Conservation (phyloP, 257 asterid genomes). For the Handroanthus guayacan region DNA sequence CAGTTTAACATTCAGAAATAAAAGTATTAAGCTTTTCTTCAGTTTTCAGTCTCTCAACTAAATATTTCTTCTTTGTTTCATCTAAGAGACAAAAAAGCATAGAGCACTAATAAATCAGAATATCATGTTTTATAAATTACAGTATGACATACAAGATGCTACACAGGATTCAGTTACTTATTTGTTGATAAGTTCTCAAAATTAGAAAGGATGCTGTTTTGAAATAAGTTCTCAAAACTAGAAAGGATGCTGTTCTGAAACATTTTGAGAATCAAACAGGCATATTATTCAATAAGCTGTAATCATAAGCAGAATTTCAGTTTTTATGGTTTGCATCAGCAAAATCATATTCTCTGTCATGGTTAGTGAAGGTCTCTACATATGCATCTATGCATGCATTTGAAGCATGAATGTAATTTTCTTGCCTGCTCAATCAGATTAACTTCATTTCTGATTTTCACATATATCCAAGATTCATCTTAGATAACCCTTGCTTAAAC, state of each 20-base stretch:
- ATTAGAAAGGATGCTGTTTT: conserved; percentile 1
- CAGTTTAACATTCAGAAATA: background rate
- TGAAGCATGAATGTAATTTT: conserved; percentile 11
- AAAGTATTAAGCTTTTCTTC: background rate
- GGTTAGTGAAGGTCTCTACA: background rate
- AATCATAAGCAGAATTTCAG: background rate
- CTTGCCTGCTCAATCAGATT: background rate
- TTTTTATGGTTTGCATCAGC: conserved; percentile 5
- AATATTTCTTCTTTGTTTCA: background rate
- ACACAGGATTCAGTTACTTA: background rate
- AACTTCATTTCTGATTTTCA: conserved; percentile 1
- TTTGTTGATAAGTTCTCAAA: background rate
- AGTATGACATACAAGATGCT: conserved; percentile 6
- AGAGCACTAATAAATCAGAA: conserved; percentile 11
- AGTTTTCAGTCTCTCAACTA: background rate
- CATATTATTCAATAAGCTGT: background rate
- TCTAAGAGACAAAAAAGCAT: background rate
- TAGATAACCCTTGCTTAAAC: conserved; percentile 1
- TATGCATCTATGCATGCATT: background rate
- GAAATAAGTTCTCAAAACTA: background rate
- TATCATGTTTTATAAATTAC: background rate
- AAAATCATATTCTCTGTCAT: background rate
- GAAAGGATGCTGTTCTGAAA: background rate
- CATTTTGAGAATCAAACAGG: background rate
- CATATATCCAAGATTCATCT: background rate